Conservation (phyloP, 495 filamentous ascomycete species). For the Trypethelium eluteriae region DNA sequence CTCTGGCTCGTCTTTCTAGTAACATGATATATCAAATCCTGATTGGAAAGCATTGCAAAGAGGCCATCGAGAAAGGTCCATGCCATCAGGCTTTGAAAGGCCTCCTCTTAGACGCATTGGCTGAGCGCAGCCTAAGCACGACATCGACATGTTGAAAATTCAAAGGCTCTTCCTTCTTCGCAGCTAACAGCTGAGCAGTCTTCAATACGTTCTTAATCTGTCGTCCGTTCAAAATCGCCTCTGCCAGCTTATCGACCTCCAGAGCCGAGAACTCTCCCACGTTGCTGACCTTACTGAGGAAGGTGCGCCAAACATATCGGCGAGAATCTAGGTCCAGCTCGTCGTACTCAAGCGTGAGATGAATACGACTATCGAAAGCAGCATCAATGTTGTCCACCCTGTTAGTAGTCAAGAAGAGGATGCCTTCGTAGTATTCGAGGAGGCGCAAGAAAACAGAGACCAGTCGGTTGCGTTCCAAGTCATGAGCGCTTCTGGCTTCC, state of each 20-base stretch:
- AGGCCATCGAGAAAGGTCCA: too few relatives aligned
- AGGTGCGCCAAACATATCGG: neutral
- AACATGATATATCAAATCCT: too few relatives aligned
- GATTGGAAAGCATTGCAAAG: too few relatives aligned
- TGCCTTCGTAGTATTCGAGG: constrained; percentile 53
- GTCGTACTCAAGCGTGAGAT: constrained; percentile 45
- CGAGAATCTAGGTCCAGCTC: constrained; percentile 21
- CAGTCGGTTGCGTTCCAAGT: constrained; percentile 16
- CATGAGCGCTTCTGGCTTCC: neutral
- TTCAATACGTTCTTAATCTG: constrained; percentile 62
- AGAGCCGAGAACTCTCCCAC: constrained; percentile 32
- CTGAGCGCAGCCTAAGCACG: constrained; percentile 38
- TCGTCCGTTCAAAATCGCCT: constrained; percentile 49
- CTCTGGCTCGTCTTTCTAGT: too few relatives aligned
- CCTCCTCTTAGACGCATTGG: neutral
- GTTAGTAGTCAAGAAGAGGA: constrained; percentile 54
- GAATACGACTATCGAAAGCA: constrained; percentile 43
- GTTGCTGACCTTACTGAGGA: neutral
- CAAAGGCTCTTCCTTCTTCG: constrained; percentile 33
- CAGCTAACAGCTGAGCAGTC: constrained; percentile 43
- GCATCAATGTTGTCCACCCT: constrained; percentile 46
- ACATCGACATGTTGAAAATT: constrained; percentile 39
- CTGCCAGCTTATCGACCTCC: constrained; percentile 39
- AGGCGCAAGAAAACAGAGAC: constrained; percentile 37
- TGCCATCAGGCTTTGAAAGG: neutral